Evolutionary conservation across 495 filamentous ascomycete species (phyloP), one percentile per base, ranked within the genome.

Genomic region (Bacidia gigantensis): DNA sequence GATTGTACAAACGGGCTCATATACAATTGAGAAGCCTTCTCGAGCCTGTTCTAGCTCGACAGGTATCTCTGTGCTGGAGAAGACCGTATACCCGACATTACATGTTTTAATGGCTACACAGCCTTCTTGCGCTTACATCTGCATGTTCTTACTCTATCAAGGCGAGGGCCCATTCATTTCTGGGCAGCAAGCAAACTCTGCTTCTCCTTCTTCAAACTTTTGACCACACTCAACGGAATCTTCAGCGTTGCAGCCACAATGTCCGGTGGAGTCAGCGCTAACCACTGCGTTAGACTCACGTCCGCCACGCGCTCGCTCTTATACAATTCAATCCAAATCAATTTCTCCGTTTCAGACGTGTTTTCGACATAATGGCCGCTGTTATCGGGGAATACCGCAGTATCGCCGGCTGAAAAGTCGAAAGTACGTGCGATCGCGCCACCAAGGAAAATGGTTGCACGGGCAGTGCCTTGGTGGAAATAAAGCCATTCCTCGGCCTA

Each of bases 311-410:
- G 69, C 53, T 82, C 77, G 38, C 72, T 75, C 62, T 80, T 81
- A 64, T 81, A 81, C 25, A 83, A 71, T 62, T 83, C 80, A 22
- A 83, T 72, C 76, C 79, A 81, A 12, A 80, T 69, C 0, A 84
- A 67, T 32, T 77, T 75, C 51, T 79, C 73, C 0, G 72, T 77
- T 12, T 75, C 67, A 0, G 74, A 79, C 0, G 73, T 80, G 60
- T 82, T 84, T 56, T 82, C 79, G 49, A 84, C 78, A 54, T 82
- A 82, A 56, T 84, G 80, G 2, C 74, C 75, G 55, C 66, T 69
- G 58, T 84, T 82, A 51, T 81, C 79, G 0, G 80, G 78, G 57
- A 84, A 82, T 0, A 77, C 77, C 0, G 73, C 80, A 0, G 79
- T 84, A 55, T 84, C 79, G 29, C 79, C 79, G 9, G 76, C 72